These are phyloP conservation scores for Neopestalotiopsis sp. DNA, from an alignment of 2,329 filamentous ascomycete genomes.

Conservation along the genomic window DNA sequence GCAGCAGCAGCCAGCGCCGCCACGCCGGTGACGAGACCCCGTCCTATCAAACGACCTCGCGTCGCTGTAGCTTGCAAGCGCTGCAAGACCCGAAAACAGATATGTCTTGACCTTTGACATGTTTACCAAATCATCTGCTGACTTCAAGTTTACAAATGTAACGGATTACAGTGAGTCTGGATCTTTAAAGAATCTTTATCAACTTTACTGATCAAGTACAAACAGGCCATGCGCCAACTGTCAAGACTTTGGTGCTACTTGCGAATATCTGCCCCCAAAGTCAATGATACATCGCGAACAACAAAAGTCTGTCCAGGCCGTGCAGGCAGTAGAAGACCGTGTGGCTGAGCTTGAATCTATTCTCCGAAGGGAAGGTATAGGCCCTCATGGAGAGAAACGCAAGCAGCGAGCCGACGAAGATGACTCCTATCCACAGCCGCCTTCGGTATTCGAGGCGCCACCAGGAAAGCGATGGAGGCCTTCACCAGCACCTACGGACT, in stretches of 20 bases:
- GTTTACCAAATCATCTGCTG: neutral
- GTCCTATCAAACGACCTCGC: conserved; percentile 24
- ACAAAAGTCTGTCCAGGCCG: conserved; percentile 18
- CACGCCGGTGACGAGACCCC: neutral
- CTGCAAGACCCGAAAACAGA: conserved; percentile 28
- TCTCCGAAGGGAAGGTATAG: conserved; percentile 19
- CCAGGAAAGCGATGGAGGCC: conserved; percentile 2
- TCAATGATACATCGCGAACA: conserved; percentile 36
- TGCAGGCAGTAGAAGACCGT: conserved; percentile 24
- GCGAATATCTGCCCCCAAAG: conserved; percentile 41
- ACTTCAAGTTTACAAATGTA: conserved; percentile 20
- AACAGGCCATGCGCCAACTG: conserved; percentile 13
- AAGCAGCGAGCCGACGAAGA: conserved; percentile 1
- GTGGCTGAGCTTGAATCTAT: conserved; percentile 26
- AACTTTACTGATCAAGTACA: neutral
- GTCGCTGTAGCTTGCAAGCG: conserved; percentile 27
- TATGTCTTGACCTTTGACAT: conserved; percentile 17
- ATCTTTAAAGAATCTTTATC: conserved; percentile 7
- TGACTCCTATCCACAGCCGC: neutral
- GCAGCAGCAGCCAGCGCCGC: neutral
- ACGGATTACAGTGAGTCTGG: conserved; percentile 19
- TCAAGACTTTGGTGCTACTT: conserved; percentile 30
- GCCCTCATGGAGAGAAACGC: conserved; percentile 13
- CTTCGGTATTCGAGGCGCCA: neutral
- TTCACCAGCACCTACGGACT: conserved; percentile 13